These are phyloP conservation scores for Sordaria brevicollis DNA, from an alignment of 495 filamentous ascomycete species.

Conservation along the genomic window DNA sequence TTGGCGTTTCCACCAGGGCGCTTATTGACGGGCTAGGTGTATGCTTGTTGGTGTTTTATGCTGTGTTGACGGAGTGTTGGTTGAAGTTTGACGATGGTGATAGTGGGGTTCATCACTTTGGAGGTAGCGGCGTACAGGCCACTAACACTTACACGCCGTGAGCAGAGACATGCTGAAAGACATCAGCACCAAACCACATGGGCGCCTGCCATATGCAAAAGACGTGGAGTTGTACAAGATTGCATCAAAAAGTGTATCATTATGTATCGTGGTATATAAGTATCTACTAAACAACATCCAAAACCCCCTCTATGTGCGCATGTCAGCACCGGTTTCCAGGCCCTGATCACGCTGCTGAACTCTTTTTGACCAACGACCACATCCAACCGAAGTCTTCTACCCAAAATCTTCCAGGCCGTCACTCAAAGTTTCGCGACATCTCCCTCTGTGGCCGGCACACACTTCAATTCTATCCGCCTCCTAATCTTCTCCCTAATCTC, in stretches of 20 bases:
- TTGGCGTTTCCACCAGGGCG: not conserved
- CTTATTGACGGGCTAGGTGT: not conserved
- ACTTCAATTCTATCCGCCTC: constrained; percentile 22
- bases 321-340: not conserved
- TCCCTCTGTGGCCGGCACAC: not conserved
- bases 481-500: constrained; percentile 43
- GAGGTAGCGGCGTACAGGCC: not conserved
- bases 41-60: not conserved
- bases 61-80: not conserved
- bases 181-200: not conserved
- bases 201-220: not conserved
- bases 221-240: not conserved
- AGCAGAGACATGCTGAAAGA: not conserved
- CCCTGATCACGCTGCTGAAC: not conserved
- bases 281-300: not conserved
- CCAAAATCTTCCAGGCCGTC: not conserved
- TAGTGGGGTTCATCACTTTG: not conserved
- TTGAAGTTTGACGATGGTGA: not conserved
- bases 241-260: not conserved
- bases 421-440: not conserved
- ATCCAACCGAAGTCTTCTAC: no score
- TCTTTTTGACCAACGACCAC: not conserved
- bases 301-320: not conserved
- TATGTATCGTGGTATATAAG: not conserved
- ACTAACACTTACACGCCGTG: not conserved